Evolutionary conservation across 1,284 basidiomycete species (phyloP), one percentile per base, ranked within the genome.

Genomic region (Trichosporon sp.): DNA sequence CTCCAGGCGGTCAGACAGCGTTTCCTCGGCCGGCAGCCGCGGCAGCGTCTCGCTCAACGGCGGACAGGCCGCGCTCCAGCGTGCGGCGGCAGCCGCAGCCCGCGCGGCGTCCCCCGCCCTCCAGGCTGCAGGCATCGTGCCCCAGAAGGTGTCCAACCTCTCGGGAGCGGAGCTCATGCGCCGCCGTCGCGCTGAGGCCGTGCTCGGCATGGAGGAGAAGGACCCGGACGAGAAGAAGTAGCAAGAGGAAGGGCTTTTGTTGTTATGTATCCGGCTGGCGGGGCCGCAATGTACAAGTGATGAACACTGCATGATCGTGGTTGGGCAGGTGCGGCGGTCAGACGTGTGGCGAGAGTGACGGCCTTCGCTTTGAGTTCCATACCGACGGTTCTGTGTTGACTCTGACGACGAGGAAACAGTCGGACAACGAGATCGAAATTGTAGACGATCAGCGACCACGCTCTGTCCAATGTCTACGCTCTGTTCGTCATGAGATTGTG

Each of bases 151-250:
- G 6, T 71, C 70, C 25, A 85, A 87, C 73, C 86, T 88, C 52
- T 89, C 85, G 21, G 90, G 92, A 80, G 86, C 83, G 11, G 91
- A 92, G 80, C 77, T 93, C 73, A 87, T 92, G 85, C 80, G 89
- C 73, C 81, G 91, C 62, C 83, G 91, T 65, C 82, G 91, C 59
- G 71, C 78, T 58, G 82, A 83, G 67, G 81, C 81, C 19, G 81
- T 83, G 16, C 76, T 75, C 46, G 82, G 82, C 11, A 64, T 64
- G 58, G 60, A 56, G 27, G 37, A 27, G 16, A 37, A 60, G 23
- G 59, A 36, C n/a, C n/a, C n/a, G 11, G 57, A 49, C 16, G 37
- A 46, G 40, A 31, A 32, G 37, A 46, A 34, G n/a, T 33, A 21
- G 14, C 40, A n/a, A 19, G 32, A 56, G 25, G 31, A 21, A 36